These are phyloP conservation scores for Colletotrichum horii DNA, from an alignment of 2,329 filamentous ascomycete genomes.

Conservation along the genomic window DNA sequence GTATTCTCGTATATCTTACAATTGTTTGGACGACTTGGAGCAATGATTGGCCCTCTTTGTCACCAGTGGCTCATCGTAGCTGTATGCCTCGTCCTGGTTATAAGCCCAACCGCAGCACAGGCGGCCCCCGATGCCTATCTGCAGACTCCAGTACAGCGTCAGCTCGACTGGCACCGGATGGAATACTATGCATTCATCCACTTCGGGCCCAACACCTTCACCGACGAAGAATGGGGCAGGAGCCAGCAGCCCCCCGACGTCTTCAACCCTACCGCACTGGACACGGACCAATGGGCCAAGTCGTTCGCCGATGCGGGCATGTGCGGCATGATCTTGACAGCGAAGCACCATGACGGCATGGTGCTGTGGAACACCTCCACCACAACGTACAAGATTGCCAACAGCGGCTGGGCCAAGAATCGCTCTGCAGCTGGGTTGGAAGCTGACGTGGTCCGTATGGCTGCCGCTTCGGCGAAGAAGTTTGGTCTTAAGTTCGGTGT, in stretches of 20 bases:
- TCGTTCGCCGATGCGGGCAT: constrained; percentile 12
- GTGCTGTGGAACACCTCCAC: constrained; percentile 37
- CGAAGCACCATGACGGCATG: constrained; percentile 42
- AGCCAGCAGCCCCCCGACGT: constrained; percentile 28
- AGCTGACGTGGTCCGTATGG: constrained; percentile 35
- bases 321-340: constrained; percentile 38
- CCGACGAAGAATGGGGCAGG: constrained; percentile 31
- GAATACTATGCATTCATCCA: constrained; percentile 34
- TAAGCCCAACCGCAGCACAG: rapidly evolving
- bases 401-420: constrained; percentile 23
- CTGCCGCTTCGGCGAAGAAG: constrained; percentile 34
- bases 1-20: rapidly evolving
- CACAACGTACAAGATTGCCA: constrained; percentile 33
- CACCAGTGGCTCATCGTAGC: rapidly evolving
- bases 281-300: constrained; percentile 35
- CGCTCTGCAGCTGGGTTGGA: constrained; percentile 28
- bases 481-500: constrained; percentile 37
- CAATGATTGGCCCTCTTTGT: not conserved
- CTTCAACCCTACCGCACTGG: constrained; percentile 27
- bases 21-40: not conserved
- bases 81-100: not conserved
- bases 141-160: constrained; percentile 7
- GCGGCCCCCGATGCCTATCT: not conserved
- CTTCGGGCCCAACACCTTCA: constrained; percentile 35
- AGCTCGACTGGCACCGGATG: constrained; percentile 30